Percentiles rank a stretch among this genome's conserved stretches.
Conservation (phyloP, 306 rosid genomes). For the Casuarina cunninghamiana region DNA sequence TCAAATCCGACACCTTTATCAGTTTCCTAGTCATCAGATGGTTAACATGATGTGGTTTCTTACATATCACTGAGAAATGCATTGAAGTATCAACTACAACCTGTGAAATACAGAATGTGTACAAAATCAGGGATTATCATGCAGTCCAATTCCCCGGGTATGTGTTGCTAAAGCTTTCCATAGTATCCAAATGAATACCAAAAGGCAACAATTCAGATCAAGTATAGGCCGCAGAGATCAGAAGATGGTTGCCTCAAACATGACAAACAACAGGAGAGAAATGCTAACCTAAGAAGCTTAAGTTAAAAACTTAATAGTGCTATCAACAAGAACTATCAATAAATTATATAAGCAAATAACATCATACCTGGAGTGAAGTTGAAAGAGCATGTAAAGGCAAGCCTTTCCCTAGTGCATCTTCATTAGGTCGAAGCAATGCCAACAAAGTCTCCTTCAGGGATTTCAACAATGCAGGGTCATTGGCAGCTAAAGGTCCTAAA, state of each 20-base stretch:
- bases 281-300: background rate
- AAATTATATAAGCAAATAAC: constrained; percentile 12
- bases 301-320: background rate
- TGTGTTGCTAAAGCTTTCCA: background rate
- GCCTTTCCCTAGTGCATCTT: constrained; percentile 72
- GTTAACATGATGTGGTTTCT: no score
- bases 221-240: background rate
- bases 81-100: no score
- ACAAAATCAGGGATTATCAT: no score
- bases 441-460: constrained; percentile 88
- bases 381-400: constrained; percentile 89
- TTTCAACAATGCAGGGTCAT: constrained; percentile 75
- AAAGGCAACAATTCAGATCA: background rate
- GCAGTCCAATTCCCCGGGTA: no score
- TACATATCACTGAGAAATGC: no score
- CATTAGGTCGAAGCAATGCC: constrained; percentile 80
- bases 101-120: no score
- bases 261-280: background rate
- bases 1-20: no score
- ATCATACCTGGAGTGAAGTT: constrained; percentile 84
- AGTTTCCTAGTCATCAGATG: no score
- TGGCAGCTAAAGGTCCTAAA: constrained; percentile 89
- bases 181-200: background rate
- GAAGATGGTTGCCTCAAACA: background rate
- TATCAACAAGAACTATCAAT: background rate